Percentiles rank a stretch among this genome's conserved stretches.
Evolutionary conservation across 805 yeast genomes (phyloP).

Genomic region (Candida dajiaensis): DNA sequence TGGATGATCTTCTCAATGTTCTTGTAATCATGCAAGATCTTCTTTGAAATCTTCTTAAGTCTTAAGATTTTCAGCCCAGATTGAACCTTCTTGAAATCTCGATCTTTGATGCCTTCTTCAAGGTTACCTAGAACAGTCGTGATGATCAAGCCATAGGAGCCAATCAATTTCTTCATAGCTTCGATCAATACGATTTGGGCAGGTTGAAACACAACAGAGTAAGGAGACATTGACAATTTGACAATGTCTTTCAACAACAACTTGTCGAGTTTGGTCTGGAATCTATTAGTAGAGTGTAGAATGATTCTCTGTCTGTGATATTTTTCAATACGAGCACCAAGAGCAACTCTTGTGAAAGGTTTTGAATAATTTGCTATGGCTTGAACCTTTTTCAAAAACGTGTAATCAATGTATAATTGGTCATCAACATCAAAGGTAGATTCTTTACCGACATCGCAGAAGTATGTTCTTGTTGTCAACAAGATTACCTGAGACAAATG

Average conservation of each 20-base stretch:
- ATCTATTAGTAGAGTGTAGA: slow-evolving; percentile 65
- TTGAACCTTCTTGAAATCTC: slow-evolving; percentile 51
- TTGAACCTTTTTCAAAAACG: slow-evolving; percentile 53
- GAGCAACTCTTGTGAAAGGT: slow-evolving; percentile 69
- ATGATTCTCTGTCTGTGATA: slow-evolving; percentile 72
- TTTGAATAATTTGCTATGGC: slow-evolving; percentile 56
- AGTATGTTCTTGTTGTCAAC: slow-evolving; percentile 68
- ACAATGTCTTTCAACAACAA: slow-evolving; percentile 61
- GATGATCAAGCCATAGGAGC: slow-evolving; percentile 54
- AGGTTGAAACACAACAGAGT: slow-evolving; percentile 58
- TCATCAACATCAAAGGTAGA: slow-evolving; percentile 52
- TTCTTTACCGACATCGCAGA: slow-evolving; percentile 74
- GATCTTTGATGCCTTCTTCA: slow-evolving; percentile 39
- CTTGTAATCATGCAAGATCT: slow-evolving; percentile 51
- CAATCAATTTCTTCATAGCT: slow-evolving; percentile 63
- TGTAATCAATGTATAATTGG: slow-evolving; percentile 45
- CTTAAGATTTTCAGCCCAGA: slow-evolving; percentile 58
- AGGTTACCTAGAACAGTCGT: slow-evolving; percentile 44
- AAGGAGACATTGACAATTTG: slow-evolving; percentile 58
- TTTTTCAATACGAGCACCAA: slow-evolving; percentile 69
- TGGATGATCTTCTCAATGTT: slow-evolving; percentile 43
- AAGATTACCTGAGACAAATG: slow-evolving; percentile 55
- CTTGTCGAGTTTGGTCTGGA: slow-evolving; percentile 61
- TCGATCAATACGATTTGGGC: slow-evolving; percentile 66
- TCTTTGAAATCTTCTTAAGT: slow-evolving; percentile 50